Base-by-base conservation (phyloP, 2,329 filamentous ascomycete genomes). In the Rugonectria rugulosa region DNA sequence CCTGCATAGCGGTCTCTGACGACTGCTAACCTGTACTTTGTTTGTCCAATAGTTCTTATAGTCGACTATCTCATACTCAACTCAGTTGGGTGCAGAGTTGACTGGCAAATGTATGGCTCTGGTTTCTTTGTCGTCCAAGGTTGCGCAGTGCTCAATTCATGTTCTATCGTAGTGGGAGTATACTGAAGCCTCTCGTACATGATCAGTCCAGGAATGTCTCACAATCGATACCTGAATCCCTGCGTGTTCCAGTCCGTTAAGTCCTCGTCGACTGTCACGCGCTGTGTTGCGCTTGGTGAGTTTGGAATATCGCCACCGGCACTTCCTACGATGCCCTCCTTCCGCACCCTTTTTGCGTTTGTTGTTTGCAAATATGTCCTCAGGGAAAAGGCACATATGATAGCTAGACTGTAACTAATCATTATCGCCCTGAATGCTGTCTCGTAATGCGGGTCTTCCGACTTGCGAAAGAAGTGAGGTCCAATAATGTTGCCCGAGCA, bases 241-340 rank as follows among this genome's bases (percentile, higher is more conserved):
- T 77, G 67, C 1, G 78, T 84, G 31, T 85, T 78, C 80, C 82
- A 85, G 63, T 88, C 85, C 2, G 85, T 87, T 3, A 81, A 69
- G 67, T 87, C 83, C 17, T 85, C 81, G 53, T 83, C 81, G 54
- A 81, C 79, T 70, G 8, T 14, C 12, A 9, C n/a, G 14, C n/a
- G 34, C 3, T 14, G 12, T 15, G 17, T 6, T 8, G 43, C 10
- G 6, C 29, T 7, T 10, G 4, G 24, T 3, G 8, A 31, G 6
- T 21, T 5, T 11, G 19, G 21, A 10, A 65, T 64, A n/a, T 73
- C 69, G n/a, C 66, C 69, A 32, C 75, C 75, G 3, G 77, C 73
- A 51, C 76, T 79, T 5, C 78, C 79, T 34, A 73, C 70, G 7
- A 81, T 68, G 0, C 76, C 80, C 40, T 85, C 81, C 15, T 69